A percentile compares a stretch with the other conserved stretches of the same genome.
Evolutionary conservation across 2,329 filamentous ascomycete genomes (phyloP).

Genomic region (Drechslera avenae): DNA sequence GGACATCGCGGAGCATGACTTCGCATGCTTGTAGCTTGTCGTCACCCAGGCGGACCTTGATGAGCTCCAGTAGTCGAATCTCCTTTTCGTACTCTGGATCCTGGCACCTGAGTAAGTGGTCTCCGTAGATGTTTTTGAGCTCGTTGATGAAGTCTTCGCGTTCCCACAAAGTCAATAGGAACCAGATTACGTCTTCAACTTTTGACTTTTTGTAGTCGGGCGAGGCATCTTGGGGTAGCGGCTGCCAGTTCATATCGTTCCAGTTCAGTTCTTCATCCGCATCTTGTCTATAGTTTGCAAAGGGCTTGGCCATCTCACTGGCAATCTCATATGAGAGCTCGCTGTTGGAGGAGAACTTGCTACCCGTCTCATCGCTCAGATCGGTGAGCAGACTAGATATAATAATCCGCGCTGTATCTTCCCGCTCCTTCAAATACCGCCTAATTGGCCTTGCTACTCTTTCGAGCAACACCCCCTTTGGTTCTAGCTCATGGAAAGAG

Average conservation of each 20-base stretch:
- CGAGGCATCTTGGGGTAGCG: slow-evolving; percentile 89
- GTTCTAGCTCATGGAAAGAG: slow-evolving; percentile 75
- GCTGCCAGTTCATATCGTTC: slow-evolving; percentile 91
- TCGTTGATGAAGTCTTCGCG: slow-evolving; percentile 95
- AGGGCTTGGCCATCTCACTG: slow-evolving; percentile 66
- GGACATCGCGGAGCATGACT: slow-evolving; percentile 94
- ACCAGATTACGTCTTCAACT: slow-evolving; percentile 88
- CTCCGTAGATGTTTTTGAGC: slow-evolving; percentile 85
- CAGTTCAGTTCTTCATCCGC: slow-evolving; percentile 74
- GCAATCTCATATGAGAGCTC: slow-evolving; percentile 72
- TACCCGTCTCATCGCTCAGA: slow-evolving; percentile 54
- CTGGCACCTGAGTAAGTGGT: slow-evolving; percentile 71
- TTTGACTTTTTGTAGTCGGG: slow-evolving; percentile 87
- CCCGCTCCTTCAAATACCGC: slow-evolving; percentile 74
- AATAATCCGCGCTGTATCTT: slow-evolving; percentile 78
- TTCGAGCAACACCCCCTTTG: slow-evolving; percentile 77
- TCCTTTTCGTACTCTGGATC: slow-evolving; percentile 74
- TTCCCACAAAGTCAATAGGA: slow-evolving; percentile 84
- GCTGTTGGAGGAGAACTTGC: slow-evolving; percentile 59
- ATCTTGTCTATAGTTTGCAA: slow-evolving; percentile 59
- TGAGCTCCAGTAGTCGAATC: slow-evolving; percentile 77
- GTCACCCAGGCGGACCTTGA: slow-evolving; percentile 89
- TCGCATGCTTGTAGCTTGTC: slow-evolving; percentile 87
- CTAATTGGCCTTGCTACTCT: slow-evolving; percentile 75
- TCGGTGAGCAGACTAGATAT: slow-evolving; percentile 74